phyloP scores from a whole-genome alignment of 73 alveolate genomes.

The Paramecium sonneborni region DNA sequence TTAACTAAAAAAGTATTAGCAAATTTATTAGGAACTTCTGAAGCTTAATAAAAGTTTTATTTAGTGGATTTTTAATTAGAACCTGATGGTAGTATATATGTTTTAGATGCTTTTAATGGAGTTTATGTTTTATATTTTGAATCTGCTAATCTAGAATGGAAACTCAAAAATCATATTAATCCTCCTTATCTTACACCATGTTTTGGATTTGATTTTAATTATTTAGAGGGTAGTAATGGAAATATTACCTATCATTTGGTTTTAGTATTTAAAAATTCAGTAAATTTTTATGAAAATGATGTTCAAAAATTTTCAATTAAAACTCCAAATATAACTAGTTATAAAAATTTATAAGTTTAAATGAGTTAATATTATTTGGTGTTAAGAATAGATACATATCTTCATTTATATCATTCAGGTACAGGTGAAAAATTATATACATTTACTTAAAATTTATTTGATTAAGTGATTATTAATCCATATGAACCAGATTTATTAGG shows the following conservation, averaged over 20 bases:
- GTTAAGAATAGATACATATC: background rate
- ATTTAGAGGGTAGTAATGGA: background rate
- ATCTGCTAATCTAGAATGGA: background rate
- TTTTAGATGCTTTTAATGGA: conserved; percentile 48
- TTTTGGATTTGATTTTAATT: conserved; percentile 22
- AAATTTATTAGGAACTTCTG: background rate
- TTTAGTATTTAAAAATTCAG: background rate
- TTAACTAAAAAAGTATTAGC: background rate
- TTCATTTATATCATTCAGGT: background rate
- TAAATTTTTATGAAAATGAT: background rate
- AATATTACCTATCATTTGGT: background rate
- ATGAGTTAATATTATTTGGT: background rate
- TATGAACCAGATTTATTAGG: conserved; percentile 51
- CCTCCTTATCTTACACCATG: background rate
- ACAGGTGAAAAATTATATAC: background rate
- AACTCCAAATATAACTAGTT: background rate
- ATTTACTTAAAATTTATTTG: background rate
- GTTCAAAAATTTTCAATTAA: background rate
- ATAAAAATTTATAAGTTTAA: background rate
- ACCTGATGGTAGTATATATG: background rate
- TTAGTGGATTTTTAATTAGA: background rate
- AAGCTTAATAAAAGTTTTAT: background rate
- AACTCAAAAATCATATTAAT: background rate
- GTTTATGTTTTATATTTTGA: background rate
- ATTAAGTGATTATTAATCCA: background rate